Evolutionary conservation across 2,329 filamentous ascomycete genomes (phyloP), one percentile per base, ranked within the genome.

Genomic region (Aspergillus luchuensis): DNA sequence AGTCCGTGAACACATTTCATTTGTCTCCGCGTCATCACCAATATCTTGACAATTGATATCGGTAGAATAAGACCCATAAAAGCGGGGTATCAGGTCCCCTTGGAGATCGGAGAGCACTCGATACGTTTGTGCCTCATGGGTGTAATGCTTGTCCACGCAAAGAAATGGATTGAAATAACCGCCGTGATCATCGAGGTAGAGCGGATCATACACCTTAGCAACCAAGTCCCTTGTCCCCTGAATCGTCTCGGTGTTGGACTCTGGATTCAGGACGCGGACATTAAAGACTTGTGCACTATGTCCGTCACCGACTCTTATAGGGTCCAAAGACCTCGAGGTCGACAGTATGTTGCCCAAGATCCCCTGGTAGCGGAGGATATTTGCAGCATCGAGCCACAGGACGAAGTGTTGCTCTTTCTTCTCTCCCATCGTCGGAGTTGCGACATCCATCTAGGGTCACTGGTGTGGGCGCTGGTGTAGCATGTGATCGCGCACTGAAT

Each of bases 91-190:
- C 3, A 47, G 25, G 13, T 5, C 2, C 11, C 53, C 53, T 19
- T 56, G 53, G 4, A 56, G 17, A 15, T 47, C 13, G 39, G 53
- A 43, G 11, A 47, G 39, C 15, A 23, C 13, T 2, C 5, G 15
- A 33, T 56, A 56, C 10, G 53, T 39, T 2, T 56, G 53, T 21
- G 45, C 53, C 21, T 56, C 53, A 23, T 56, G 53, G 3, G 53
- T 56, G 25, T 56, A 56, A 38, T 47, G 13, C n/a, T 33, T 45
- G 5, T 56, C 23, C 21, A 47, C n/a, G 39, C 53, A 56, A 8
- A 47, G 38, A 25, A 56, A 56, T 5, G 38, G 38, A 19, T 56
- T 47, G 19, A 56, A 23, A 36, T 47, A 56, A 6, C 53, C 39
- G 13, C 7, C 39, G 11, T 47, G 19, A 11, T 56, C 53, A 19